Evolutionary conservation across 768 basidiomycete genomes (phyloP), one percentile per base, ranked within the genome.

Genomic region (Termitomyces sp.): DNA sequence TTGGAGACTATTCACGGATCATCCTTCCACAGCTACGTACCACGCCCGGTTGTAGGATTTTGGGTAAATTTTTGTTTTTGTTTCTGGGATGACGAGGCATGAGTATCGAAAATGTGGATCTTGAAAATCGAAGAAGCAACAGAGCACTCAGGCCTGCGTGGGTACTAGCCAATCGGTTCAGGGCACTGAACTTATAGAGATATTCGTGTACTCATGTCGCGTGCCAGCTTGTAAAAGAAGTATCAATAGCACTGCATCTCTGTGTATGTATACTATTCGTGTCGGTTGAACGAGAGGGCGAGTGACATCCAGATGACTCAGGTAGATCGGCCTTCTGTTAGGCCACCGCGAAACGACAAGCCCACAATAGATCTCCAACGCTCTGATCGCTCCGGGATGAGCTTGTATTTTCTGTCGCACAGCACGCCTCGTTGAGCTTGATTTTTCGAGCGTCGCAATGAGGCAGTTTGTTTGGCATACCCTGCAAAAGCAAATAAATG

Each of bases 221-320:
- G 20, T 50, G 43, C 32, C 34, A 52, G 56, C 49, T 48, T 38
- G 14, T 7, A 32, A 51, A 57, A 47, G 54, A 61, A 61, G 54
- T 37, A 57, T 51, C 48, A 61, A 5, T 45, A 36, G 49, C 60
- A 61, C 60, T 42, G 60, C 60, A 50, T 61, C 37, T 55, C 43
- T 57, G 60, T 61, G 56, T 50, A 52, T 29, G 12, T 38, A 34
- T 36, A 36, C 29, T 17, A 40, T 29, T 32, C 40, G 49, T 52
- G 36, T 43, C 48, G 40, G 49, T 29, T 46, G 56, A 38, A 49
- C 40, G 32, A 59, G 58, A 42, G 50, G 36, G 47, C 31, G 49
- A 32, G 42, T 40, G 45, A 48, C 48, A 59, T 49, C 47, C 50
- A 42, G 40, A 17, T 42, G 57, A 38, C 4, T 40, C 12, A 8